A percentile compares a stretch with the other conserved stretches of the same genome.
Conservation (phyloP, 2,329 filamentous ascomycete species). For the Penicillium sp. region DNA sequence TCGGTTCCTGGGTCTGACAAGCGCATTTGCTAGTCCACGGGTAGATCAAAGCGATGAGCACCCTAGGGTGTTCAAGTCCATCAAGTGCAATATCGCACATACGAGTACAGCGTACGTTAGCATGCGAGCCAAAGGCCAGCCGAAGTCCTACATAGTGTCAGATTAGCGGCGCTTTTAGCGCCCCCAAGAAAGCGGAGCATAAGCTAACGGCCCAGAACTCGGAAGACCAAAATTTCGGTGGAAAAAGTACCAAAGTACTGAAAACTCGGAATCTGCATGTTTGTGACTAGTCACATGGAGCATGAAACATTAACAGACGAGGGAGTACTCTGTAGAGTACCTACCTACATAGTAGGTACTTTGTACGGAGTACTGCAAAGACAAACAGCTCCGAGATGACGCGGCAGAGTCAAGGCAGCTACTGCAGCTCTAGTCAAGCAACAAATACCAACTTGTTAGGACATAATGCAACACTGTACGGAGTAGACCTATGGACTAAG, state of each 20-base stretch:
- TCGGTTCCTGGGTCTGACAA: no score
- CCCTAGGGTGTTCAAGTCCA: neutral
- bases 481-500: no score
- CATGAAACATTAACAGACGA: neutral
- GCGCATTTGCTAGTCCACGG: neutral
- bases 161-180: conserved; percentile 6
- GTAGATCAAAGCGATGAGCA: neutral
- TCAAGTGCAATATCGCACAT: neutral
- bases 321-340: neutral
- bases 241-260: neutral
- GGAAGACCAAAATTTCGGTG: neutral
- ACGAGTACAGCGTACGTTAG: neutral
- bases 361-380: neutral
- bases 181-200: conserved; percentile 9
- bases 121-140: conserved; percentile 4
- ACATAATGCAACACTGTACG: neutral
- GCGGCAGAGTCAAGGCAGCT: neutral
- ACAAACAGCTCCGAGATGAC: neutral
- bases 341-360: neutral
- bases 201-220: conserved; percentile 7
- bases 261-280: neutral
- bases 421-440: neutral
- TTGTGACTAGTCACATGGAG: conserved; percentile 5
- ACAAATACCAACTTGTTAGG: neutral
- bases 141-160: neutral